Conservation (phyloP, 108 stramenopile genomes). For the Cyclotella distinguenda region DNA sequence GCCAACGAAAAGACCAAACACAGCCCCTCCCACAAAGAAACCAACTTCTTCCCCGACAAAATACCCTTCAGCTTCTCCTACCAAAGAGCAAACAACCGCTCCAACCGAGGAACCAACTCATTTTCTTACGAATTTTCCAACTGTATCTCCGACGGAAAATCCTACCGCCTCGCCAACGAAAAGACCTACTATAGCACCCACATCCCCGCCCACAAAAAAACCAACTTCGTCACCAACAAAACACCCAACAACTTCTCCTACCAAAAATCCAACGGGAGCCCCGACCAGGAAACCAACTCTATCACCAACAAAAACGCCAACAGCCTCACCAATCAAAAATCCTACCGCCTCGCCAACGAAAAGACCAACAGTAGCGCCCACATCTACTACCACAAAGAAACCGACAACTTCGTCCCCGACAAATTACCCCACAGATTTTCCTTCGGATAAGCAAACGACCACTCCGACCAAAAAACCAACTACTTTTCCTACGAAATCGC, state of each 20-base stretch:
- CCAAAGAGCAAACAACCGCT: background rate
- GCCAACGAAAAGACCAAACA: background rate
- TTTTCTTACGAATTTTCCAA: background rate
- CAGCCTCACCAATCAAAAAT: background rate
- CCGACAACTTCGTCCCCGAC: background rate
- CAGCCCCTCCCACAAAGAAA: slow-evolving; percentile 2
- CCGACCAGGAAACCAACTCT: background rate
- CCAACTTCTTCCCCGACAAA: background rate
- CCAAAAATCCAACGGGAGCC: background rate
- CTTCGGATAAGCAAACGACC: background rate
- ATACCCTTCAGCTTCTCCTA: background rate
- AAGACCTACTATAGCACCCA: background rate
- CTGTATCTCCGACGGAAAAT: background rate
- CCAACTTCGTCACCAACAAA: background rate
- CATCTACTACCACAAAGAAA: background rate
- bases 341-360: slow-evolving; percentile 2
- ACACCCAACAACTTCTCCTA: background rate
- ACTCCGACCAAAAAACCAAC: no score
- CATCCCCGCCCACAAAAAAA: background rate
- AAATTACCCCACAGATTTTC: background rate
- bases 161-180: background rate
- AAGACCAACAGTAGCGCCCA: background rate
- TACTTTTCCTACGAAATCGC: no score
- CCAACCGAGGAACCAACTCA: background rate
- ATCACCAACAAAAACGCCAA: background rate